Percentiles rank a stretch among this genome's conserved stretches.
phyloP scores from a whole-genome alignment of 148 eudicot species.

The Dysphania ambrosioides region DNA sequence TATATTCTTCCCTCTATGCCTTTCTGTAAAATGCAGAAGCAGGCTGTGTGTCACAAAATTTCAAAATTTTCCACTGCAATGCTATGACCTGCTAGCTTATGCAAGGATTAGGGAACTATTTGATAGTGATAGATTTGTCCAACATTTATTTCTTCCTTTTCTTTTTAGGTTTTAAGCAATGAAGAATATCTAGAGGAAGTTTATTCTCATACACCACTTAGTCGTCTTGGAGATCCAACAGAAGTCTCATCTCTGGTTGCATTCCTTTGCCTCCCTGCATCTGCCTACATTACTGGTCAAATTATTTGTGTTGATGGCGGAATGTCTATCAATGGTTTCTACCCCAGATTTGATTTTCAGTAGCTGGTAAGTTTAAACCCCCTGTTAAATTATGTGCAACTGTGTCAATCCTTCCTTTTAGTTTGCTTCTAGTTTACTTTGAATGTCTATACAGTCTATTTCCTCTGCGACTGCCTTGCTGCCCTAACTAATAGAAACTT shows the following conservation, averaged over 20 bases:
- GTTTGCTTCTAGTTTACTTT: neutral
- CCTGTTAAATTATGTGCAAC: neutral
- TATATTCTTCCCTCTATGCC: neutral
- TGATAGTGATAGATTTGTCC: neutral
- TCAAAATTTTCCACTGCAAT: neutral
- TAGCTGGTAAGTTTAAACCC: conserved; percentile 20
- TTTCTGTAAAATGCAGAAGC: neutral
- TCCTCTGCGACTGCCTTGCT: neutral
- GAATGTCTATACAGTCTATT: neutral
- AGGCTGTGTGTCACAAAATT: neutral
- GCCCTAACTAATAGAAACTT: neutral
- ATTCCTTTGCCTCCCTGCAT: conserved; percentile 50
- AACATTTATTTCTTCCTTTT: conserved; percentile 1
- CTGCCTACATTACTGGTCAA: conserved; percentile 48
- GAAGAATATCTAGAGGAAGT: conserved; percentile 38
- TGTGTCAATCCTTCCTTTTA: neutral
- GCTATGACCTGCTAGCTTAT: neutral
- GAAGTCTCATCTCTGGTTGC: conserved; percentile 49
- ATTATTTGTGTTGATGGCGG: conserved; percentile 45
- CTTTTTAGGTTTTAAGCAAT: conserved; percentile 35
- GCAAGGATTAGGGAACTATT: neutral
- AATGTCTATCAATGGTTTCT: conserved; percentile 47
- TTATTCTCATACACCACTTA: conserved; percentile 37
- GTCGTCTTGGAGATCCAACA: conserved; percentile 43
- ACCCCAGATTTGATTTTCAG: conserved; percentile 35